These are phyloP conservation scores for Pythium utonaiense DNA, from an alignment of 352 stramenopile genomes.

Conservation along the genomic window DNA sequence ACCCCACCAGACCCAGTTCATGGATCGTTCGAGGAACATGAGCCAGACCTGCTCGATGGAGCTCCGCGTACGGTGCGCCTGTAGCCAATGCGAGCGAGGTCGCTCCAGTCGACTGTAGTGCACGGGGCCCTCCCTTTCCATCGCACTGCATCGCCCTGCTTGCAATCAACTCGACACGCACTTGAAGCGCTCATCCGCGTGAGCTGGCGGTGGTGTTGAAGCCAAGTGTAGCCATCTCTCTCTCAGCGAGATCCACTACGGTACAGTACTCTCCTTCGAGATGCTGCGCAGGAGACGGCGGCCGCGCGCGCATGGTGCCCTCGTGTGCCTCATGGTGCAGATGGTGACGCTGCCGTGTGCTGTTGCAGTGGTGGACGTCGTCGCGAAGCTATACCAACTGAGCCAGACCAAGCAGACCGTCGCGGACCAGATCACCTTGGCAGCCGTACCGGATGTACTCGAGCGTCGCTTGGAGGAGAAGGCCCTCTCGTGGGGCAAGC, in stretches of 20 bases:
- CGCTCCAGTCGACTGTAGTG: too few species aligned
- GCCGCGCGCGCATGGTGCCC: neutral
- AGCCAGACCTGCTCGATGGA: neutral
- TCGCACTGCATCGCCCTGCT: too few species aligned
- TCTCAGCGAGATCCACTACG: too few species aligned
- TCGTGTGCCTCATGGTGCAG: neutral
- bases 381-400: slow-evolving; percentile 18
- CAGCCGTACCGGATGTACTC: slow-evolving; percentile 11
- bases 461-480: slow-evolving; percentile 7
- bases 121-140: neutral
- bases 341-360: neutral
- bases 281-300: neutral
- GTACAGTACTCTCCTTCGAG: neutral
- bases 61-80: neutral
- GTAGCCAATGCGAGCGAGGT: too few species aligned
- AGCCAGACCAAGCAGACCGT: neutral
- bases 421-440: slow-evolving; percentile 10
- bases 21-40: neutral
- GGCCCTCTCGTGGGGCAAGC: slow-evolving; percentile 5
- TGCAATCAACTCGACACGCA: too few species aligned
- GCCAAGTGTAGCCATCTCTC: slow-evolving; percentile 1
- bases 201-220: neutral
- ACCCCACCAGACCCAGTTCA: neutral
- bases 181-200: neutral
- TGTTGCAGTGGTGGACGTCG: slow-evolving; percentile 19